Conservation (phyloP, 75 land plant species). For the Chamaecyparis obtusa region DNA sequence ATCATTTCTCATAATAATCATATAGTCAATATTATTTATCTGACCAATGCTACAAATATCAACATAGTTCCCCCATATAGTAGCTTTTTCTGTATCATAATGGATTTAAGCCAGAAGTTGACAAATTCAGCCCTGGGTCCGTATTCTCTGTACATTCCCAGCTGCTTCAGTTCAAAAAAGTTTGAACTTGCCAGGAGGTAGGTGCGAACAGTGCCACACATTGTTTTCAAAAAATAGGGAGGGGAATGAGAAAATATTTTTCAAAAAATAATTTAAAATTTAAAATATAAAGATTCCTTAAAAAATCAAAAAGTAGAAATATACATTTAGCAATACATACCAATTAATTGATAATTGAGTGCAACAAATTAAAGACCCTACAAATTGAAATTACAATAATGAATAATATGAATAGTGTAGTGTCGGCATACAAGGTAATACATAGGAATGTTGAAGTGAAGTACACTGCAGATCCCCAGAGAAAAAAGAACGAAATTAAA, state of each 20-base stretch:
- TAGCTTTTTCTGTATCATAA: neutral
- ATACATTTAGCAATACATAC: neutral
- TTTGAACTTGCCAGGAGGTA: neutral
- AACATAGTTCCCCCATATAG: too few relatives aligned
- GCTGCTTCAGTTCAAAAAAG: neutral
- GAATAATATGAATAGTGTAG: neutral
- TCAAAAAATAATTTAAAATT: too few relatives aligned
- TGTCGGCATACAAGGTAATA: neutral
- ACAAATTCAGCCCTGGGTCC: neutral
- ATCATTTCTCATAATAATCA: too few relatives aligned
- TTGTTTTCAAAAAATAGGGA: neutral
- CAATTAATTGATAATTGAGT: too few relatives aligned
- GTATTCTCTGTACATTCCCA: neutral
- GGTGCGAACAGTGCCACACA: neutral
- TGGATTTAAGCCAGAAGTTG: neutral
- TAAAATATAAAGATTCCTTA: too few relatives aligned
- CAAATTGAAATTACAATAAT: neutral
- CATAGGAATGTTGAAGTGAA: neutral
- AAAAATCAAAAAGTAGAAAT: too few relatives aligned
- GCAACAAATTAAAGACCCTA: neutral
- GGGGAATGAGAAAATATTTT: neutral
- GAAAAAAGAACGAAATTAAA: too few relatives aligned
- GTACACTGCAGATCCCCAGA: neutral
- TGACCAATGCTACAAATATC: too few relatives aligned
- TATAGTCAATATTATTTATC: too few relatives aligned